phyloP scores from a whole-genome alignment of 1,284 basidiomycete species.

The Erythrobasidium hasegawianum region DNA sequence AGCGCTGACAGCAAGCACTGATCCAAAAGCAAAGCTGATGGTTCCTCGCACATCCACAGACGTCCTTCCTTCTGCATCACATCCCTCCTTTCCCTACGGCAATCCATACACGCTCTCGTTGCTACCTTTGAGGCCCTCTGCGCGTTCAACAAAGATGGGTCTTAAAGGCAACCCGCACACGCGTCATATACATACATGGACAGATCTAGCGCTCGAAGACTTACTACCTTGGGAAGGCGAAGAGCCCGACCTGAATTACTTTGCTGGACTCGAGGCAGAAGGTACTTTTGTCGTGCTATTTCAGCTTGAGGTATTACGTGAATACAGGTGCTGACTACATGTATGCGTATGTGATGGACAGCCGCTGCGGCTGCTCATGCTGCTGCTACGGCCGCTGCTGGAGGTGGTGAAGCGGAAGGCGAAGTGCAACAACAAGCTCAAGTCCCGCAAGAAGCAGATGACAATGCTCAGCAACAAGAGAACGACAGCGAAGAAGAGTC shows the following conservation, averaged over 20 bases:
- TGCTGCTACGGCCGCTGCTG: constrained; percentile 43
- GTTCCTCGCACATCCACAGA: too few species aligned
- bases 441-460: constrained; percentile 9
- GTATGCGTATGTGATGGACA: too few species aligned
- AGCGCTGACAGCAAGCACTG: not conserved
- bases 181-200: constrained; percentile 34
- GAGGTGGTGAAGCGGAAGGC: constrained; percentile 43
- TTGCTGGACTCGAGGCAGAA: constrained; percentile 33
- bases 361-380: constrained; percentile 45
- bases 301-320: too few species aligned
- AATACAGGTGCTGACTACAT: too few species aligned
- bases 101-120: constrained; percentile 42
- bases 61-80: constrained; percentile 42
- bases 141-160: constrained; percentile 27
- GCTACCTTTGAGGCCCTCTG: constrained; percentile 28
- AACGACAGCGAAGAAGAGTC: constrained; percentile 43
- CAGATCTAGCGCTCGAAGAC: constrained; percentile 29
- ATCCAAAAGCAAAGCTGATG: too few species aligned
- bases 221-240: constrained; percentile 32
- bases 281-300: constrained; percentile 8
- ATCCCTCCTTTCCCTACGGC: constrained; percentile 45
- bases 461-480: constrained; percentile 33
- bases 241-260: constrained; percentile 33
- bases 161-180: constrained; percentile 32
- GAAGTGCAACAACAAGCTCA: constrained; percentile 34